Conservation (phyloP, 768 basidiomycete species). For the Dendrothele bispora region DNA sequence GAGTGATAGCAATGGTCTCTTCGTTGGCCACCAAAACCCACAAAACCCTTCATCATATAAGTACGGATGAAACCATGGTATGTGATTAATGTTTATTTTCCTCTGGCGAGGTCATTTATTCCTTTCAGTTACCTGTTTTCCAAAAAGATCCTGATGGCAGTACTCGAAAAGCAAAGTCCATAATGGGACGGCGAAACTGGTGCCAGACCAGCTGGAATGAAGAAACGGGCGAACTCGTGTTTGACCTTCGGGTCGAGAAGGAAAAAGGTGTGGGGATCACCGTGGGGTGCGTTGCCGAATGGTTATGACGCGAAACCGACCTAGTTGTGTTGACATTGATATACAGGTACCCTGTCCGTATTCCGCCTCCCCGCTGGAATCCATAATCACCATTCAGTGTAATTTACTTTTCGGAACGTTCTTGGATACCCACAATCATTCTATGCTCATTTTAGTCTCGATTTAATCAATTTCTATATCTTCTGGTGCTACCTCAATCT, state of each 20-base stretch:
- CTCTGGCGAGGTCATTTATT: neutral
- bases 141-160: conserved; percentile 73
- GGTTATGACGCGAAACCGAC: neutral
- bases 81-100: conserved; percentile 2
- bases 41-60: conserved; percentile 75
- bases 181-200: conserved; percentile 92
- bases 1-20: conserved; percentile 80
- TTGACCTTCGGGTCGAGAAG: conserved; percentile 86
- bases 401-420: neutral
- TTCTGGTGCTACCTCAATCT: neutral
- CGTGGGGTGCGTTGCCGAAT: conserved; percentile 56
- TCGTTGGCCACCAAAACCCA: conserved; percentile 79
- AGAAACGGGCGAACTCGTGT: conserved; percentile 63
- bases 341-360: conserved; percentile 41
- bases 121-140: conserved; percentile 71
- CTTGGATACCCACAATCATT: conserved; percentile 9
- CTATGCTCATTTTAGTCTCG: neutral
- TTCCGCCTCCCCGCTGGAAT: conserved; percentile 43
- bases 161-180: conserved; percentile 71
- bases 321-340: conserved; percentile 3
- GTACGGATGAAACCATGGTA: conserved; percentile 91
- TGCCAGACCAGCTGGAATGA: conserved; percentile 65
- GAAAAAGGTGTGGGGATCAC: conserved; percentile 82
- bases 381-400: conserved; percentile 7
- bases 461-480: neutral